Evolutionary conservation across 257 asterid species (phyloP).

Genomic region (Salvia miltiorrhiza): DNA sequence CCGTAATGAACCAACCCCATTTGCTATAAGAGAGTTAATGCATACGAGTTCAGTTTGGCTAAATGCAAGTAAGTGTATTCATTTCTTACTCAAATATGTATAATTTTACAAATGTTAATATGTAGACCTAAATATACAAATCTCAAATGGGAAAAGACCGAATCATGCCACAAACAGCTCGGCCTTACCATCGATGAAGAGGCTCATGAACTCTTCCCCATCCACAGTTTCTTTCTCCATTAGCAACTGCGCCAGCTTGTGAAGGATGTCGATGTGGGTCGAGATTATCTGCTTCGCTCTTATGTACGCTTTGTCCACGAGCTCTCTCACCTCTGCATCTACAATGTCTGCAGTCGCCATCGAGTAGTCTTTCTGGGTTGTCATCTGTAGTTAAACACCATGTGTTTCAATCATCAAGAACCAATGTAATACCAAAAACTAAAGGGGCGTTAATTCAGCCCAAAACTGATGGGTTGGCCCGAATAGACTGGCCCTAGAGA

Average conservation of each 20-base stretch:
- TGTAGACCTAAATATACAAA: conserved; percentile 3
- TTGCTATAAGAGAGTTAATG: too few species aligned
- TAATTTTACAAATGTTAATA: neutral
- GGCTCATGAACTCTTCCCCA: conserved; percentile 99
- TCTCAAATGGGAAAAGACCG: neutral
- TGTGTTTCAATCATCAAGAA: neutral
- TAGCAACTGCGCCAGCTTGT: conserved; percentile 84
- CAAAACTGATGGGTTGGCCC: too few species aligned
- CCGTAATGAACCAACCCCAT: too few species aligned
- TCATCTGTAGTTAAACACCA: conserved; percentile 39
- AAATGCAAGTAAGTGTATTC: neutral
- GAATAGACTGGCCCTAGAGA: too few species aligned
- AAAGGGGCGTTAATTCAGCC: too few species aligned
- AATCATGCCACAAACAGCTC: conserved; percentile 63
- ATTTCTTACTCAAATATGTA: neutral
- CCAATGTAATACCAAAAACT: too few species aligned
- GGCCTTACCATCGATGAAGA: conserved; percentile 91
- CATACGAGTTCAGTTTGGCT: neutral
- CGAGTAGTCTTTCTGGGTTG: conserved; percentile 82
- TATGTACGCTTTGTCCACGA: conserved; percentile 70
- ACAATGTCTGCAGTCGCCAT: conserved; percentile 97
- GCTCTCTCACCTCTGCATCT: conserved; percentile 85
- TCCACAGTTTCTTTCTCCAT: conserved; percentile 94
- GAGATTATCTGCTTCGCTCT: conserved; percentile 68
- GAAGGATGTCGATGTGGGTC: conserved; percentile 73